Evolutionary conservation across 2,329 filamentous ascomycete species (phyloP).

Genomic region (Cladobotryum protrusum): DNA sequence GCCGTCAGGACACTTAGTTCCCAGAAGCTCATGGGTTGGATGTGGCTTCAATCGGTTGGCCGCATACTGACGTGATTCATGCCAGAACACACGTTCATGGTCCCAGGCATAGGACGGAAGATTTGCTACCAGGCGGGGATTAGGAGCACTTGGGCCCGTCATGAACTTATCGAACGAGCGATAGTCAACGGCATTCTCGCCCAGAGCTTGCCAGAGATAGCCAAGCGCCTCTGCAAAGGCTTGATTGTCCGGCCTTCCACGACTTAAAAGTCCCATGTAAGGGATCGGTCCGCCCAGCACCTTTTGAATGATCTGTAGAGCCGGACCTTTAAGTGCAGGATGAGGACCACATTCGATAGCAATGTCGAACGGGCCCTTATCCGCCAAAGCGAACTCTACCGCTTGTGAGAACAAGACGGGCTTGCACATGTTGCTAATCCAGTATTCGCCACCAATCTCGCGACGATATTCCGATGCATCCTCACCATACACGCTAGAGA

Average conservation of each 20-base stretch:
- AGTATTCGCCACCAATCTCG: constrained; percentile 8
- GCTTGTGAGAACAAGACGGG: constrained; percentile 22
- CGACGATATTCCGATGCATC: neutral
- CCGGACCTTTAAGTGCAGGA: neutral
- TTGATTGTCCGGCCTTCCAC: no score
- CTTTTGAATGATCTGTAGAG: neutral
- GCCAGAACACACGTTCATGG: constrained; percentile 28
- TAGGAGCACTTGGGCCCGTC: no score
- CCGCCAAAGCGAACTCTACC: constrained; percentile 12
- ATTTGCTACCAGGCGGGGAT: constrained; percentile 15
- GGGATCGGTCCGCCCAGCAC: no score
- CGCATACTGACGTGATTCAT: constrained; percentile 20
- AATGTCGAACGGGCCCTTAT: constrained; percentile 7
- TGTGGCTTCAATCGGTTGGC: constrained; percentile 21
- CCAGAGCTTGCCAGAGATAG: neutral
- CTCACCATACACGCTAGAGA: constrained; percentile 12
- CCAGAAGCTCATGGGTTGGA: neutral
- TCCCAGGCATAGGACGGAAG: constrained; percentile 34
- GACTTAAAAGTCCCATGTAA: no score
- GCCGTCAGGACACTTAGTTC: neutral
- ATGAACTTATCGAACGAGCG: neutral
- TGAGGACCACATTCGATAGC: neutral
- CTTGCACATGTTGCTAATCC: constrained; percentile 11
- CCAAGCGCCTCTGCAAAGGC: no score
- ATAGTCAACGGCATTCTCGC: constrained; percentile 3